Percentiles rank a stretch among this genome's conserved stretches.
Conservation (phyloP, 768 basidiomycete species). For the Termitomyces eurrhizus region DNA sequence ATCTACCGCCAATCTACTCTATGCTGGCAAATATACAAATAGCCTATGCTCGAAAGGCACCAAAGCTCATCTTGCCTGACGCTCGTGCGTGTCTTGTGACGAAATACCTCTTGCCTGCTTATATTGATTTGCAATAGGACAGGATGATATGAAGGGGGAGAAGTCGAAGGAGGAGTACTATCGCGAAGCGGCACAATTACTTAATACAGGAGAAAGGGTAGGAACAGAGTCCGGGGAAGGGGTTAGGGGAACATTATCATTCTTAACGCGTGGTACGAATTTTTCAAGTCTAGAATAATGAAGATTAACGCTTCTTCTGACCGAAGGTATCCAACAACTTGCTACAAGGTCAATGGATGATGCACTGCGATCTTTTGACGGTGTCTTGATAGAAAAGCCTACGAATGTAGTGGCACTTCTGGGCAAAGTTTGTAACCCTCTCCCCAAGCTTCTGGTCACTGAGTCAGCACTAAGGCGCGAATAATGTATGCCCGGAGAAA, state of each 20-base stretch:
- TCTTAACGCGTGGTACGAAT: conserved; percentile 62
- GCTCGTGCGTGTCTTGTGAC: conserved; percentile 54
- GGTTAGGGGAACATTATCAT: conserved; percentile 51
- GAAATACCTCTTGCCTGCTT: neutral
- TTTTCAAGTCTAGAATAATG: neutral
- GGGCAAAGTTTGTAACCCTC: conserved; percentile 61
- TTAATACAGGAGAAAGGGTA: conserved; percentile 58
- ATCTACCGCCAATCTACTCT: conserved; percentile 71
- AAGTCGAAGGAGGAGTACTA: conserved; percentile 68
- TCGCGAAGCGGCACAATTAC: conserved; percentile 60
- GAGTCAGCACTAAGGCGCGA: conserved; percentile 53
- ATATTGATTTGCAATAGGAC: conserved; percentile 36
- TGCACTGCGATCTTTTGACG: conserved; percentile 78
- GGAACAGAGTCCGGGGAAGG: conserved; percentile 58
- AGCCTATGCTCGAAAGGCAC: conserved; percentile 75
- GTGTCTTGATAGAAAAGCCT: conserved; percentile 71
- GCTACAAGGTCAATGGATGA: conserved; percentile 79
- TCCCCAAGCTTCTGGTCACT: neutral
- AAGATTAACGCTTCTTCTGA: neutral
- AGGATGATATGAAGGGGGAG: conserved; percentile 56
- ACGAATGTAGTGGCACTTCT: conserved; percentile 85
- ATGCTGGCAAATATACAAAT: conserved; percentile 85
- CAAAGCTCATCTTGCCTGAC: conserved; percentile 69
- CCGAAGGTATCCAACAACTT: conserved; percentile 74
- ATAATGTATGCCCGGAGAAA: conserved; percentile 79